These are phyloP conservation scores for Lippia alba DNA, from an alignment of 305 asterid genomes.

Conservation along the genomic window DNA sequence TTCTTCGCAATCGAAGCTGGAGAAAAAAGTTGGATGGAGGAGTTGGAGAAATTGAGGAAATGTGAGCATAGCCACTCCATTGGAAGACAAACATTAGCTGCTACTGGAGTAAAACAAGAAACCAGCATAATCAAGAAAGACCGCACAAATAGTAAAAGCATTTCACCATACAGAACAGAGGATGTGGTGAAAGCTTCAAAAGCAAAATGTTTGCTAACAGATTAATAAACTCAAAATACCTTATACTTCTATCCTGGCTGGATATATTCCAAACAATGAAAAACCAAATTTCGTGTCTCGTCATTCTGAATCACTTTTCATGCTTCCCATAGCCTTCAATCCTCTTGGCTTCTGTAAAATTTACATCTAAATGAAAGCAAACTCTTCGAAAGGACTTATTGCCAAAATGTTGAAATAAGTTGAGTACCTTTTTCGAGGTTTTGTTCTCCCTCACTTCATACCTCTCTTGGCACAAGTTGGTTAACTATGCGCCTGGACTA, in stretches of 20 bases:
- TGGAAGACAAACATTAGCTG: too few species aligned
- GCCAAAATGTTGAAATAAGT: not conserved
- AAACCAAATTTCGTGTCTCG: conserved; percentile 4
- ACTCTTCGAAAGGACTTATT: not conserved
- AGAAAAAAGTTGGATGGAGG: too few species aligned
- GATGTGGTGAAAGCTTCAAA: conserved; percentile 21
- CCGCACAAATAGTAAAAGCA: not conserved
- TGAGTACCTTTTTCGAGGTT: conserved; percentile 78
- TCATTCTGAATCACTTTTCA: conserved; percentile 92
- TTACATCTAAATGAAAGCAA: not conserved
- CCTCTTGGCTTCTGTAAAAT: conserved; percentile 83
- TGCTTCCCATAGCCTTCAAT: conserved; percentile 82
- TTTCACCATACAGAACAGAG: conserved; percentile 5
- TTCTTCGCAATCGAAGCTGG: too few species aligned
- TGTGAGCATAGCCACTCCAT: too few species aligned
- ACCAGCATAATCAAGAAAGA: not conserved
- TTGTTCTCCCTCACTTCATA: conserved; percentile 96
- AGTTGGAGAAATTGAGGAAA: too few species aligned
- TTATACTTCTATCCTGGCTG: conserved; percentile 16
- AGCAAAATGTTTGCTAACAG: conserved; percentile 3
- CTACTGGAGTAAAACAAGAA: too few species aligned
- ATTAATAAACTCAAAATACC: not conserved
- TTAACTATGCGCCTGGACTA: conserved; percentile 89
- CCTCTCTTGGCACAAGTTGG: conserved; percentile 92
- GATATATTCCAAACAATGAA: conserved; percentile 32